Percentiles rank a stretch among this genome's conserved stretches.
Conservation (phyloP, 768 basidiomycete genomes). For the Artomyces pyxidatus region DNA sequence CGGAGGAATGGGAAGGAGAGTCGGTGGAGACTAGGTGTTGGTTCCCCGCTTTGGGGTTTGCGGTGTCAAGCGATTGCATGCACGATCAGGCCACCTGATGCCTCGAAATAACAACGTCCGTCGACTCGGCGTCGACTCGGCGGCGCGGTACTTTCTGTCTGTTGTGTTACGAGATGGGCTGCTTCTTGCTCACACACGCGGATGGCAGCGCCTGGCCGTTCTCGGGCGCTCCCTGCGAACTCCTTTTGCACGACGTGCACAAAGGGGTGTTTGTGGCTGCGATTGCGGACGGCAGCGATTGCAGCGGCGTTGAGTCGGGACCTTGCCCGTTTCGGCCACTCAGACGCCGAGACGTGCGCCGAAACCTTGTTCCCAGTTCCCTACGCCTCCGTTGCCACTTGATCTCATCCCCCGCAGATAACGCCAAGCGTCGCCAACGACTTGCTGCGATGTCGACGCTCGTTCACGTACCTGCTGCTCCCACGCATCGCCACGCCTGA, state of each 20-base stretch:
- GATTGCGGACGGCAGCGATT: slow-evolving; percentile 10
- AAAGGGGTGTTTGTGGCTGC: slow-evolving; percentile 12
- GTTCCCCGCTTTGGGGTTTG: slow-evolving; percentile 13
- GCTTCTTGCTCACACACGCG: no score
- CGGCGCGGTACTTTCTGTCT: slow-evolving; percentile 8
- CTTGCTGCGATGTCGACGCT: no score
- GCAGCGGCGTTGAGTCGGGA: slow-evolving; percentile 23
- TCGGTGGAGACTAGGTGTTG: no score
- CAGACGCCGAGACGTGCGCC: slow-evolving; percentile 21
- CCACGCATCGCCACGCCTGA: no score
- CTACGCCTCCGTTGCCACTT: slow-evolving; percentile 17
- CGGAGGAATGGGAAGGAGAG: slow-evolving; percentile 20
- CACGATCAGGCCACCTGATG: slow-evolving; percentile 10
- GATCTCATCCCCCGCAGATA: no score
- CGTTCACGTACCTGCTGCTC: no score
- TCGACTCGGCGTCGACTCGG: no score
- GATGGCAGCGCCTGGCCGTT: no score
- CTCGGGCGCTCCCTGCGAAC: no score
- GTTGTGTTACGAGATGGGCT: no score
- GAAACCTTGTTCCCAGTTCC: slow-evolving; percentile 22
- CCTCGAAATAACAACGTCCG: background rate
- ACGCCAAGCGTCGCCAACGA: no score
- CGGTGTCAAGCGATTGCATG: slow-evolving; percentile 13
- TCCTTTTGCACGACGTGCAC: no score
- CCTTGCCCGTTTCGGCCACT: slow-evolving; percentile 19